phyloP scores from a whole-genome alignment of 2,329 filamentous ascomycete genomes.

The Phialocephala subalpina region DNA sequence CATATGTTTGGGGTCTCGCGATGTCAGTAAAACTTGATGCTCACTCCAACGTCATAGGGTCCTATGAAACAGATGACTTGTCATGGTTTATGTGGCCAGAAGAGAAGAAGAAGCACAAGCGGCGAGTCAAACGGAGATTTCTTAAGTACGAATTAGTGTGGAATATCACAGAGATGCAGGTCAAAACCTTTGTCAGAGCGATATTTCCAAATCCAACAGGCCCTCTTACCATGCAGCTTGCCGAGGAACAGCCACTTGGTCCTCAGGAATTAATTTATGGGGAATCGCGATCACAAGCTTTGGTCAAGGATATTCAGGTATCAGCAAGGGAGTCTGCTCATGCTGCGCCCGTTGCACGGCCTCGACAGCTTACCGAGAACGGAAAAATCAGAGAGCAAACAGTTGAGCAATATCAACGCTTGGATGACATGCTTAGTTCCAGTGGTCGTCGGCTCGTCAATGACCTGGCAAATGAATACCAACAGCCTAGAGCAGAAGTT shows the following conservation, averaged over 20 bases:
- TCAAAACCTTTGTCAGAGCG: constrained; percentile 22
- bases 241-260: constrained; percentile 9
- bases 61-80: constrained; percentile 20
- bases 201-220: constrained; percentile 26
- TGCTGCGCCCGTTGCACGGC: neutral
- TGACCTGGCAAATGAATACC: constrained; percentile 17
- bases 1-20: constrained; percentile 20
- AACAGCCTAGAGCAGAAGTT: constrained; percentile 16
- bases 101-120: constrained; percentile 13
- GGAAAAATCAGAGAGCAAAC: constrained; percentile 1
- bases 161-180: constrained; percentile 31
- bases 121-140: constrained; percentile 11
- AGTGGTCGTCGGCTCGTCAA: constrained; percentile 13
- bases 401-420: constrained; percentile 4
- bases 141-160: constrained; percentile 25
- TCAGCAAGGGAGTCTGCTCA: neutral
- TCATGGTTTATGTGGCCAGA: neutral
- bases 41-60: constrained; percentile 6
- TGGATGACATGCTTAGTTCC: constrained; percentile 15
- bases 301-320: constrained; percentile 20
- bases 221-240: constrained; percentile 21
- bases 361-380: neutral
- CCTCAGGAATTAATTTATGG: neutral
- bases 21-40: constrained; percentile 25
- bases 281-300: constrained; percentile 20